Evolutionary conservation across 2,329 filamentous ascomycete species (phyloP).

Genomic region (Pestalotiopsis sp.): DNA sequence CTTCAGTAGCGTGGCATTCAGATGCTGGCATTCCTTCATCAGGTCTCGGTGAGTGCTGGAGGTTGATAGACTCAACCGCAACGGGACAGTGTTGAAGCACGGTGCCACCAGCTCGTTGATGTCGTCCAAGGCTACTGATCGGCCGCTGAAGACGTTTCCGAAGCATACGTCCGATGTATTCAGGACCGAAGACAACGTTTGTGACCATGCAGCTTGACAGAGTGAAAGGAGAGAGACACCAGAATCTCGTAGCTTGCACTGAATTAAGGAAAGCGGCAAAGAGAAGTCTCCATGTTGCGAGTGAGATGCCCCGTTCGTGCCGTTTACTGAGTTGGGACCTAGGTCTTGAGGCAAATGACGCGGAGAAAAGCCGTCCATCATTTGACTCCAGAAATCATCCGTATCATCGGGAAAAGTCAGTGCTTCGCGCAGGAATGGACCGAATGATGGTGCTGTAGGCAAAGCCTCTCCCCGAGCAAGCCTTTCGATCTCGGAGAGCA

Average conservation of each 20-base stretch:
- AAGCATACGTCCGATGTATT: constrained; percentile 72
- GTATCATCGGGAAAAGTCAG: constrained; percentile 45
- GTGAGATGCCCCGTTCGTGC: constrained; percentile 5
- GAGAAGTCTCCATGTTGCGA: constrained; percentile 13
- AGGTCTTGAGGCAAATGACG: not conserved
- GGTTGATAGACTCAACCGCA: constrained; percentile 57
- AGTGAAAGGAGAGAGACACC: constrained; percentile 65
- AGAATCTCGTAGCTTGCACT: constrained; percentile 49
- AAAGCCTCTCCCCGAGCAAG: constrained; percentile 50
- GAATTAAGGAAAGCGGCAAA: constrained; percentile 44
- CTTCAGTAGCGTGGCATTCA: constrained; percentile 62
- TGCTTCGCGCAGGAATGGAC: constrained; percentile 63
- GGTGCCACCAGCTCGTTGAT: constrained; percentile 78
- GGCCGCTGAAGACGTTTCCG: constrained; percentile 81
- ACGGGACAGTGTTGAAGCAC: constrained; percentile 86
- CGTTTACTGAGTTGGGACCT: not conserved
- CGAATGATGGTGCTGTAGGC: constrained; percentile 53
- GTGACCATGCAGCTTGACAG: constrained; percentile 73
- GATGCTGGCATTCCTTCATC: constrained; percentile 57
- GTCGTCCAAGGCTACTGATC: constrained; percentile 64
- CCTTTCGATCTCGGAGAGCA: constrained; percentile 71
- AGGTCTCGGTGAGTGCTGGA: constrained; percentile 55
- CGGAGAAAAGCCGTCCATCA: constrained; percentile 48
- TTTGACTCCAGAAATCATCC: constrained; percentile 67
- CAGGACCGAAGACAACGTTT: constrained; percentile 58